Base-by-base conservation (phyloP, 768 basidiomycete genomes). In the Cystofilobasidium macerans region DNA sequence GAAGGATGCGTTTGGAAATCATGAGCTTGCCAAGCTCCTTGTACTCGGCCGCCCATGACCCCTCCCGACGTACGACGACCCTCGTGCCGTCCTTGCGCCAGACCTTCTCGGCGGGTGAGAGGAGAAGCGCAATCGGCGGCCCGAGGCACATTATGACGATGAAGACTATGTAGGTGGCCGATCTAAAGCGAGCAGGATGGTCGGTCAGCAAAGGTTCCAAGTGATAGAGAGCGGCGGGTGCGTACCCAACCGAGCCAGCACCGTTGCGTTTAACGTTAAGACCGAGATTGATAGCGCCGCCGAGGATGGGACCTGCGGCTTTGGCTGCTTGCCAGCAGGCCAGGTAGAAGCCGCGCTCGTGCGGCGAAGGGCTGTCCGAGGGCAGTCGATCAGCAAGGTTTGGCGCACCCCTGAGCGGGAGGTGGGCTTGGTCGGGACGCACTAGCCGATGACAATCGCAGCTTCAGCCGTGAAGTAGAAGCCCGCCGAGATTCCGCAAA, bases 91-190 rank as follows among this genome's bases (percentile, higher is more conserved):
- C 63, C 30, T 40, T 26, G 18, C 63, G 28, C 38, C 53, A 28
- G n/a, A 64, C 56, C 32, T 35, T 45, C 26, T 40, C 56, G 13
- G 63, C 51, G 22, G 63, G 42, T 11, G 56, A 42, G 12, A 64
- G 54, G 42, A 64, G 36, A 11, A 57, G 22, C 16, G 63, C 53
- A 32, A 64, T 32, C n/a, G 63, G 63, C 18, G 58, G 45, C 11
- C 63, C 63, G 26, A 64, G 38, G 42, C 42, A 43, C 56, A 57
- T 64, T 33, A 64, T 64, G 22, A 58, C 63, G 43, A 64, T 64
- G 32, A 64, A 64, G 32, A 64, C 42, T 20, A 64, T 64, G 45
- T 57, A 64, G 4, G 62, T 63, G 0, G 28, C 59, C 22, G 9
- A 51, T 2, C 45, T 47, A 18, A 47, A 24, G 45, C n/a, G n/a